A percentile compares a stretch with the other conserved stretches of the same genome.
Evolutionary conservation across 2,329 filamentous ascomycete genomes (phyloP).

Genomic region (Falciphora oryzae): DNA sequence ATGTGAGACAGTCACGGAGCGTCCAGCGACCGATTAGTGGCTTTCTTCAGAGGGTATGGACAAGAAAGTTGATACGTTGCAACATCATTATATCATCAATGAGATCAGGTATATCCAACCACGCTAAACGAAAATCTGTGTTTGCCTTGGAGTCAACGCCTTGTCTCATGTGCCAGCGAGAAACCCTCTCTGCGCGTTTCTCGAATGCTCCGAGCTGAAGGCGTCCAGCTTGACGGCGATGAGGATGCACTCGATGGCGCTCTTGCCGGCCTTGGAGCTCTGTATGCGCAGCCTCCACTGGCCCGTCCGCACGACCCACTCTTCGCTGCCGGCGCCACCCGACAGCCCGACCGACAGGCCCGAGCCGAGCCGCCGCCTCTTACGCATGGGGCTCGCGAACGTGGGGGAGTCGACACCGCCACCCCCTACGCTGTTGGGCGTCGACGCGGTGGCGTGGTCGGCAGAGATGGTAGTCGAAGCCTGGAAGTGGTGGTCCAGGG

Average conservation of each 20-base stretch:
- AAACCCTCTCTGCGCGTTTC: slow-evolving; percentile 63
- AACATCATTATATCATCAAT: not conserved
- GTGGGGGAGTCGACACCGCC: slow-evolving; percentile 14
- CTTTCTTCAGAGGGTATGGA: too few species aligned
- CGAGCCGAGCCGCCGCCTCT: slow-evolving; percentile 38
- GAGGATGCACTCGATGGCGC: slow-evolving; percentile 63
- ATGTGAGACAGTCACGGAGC: too few species aligned
- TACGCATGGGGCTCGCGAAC: slow-evolving; percentile 28
- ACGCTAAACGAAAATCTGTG: not conserved
- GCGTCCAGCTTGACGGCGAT: slow-evolving; percentile 73
- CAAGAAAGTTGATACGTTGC: too few species aligned
- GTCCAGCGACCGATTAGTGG: too few species aligned
- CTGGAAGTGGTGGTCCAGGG: slow-evolving; percentile 8
- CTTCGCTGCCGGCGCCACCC: slow-evolving; percentile 26
- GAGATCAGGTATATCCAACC: not conserved
- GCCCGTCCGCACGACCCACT: slow-evolving; percentile 61
- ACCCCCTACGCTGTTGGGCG: slow-evolving; percentile 26
- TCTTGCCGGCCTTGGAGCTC: slow-evolving; percentile 40
- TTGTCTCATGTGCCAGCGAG: slow-evolving; percentile 31
- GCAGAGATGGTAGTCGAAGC: slow-evolving; percentile 18
- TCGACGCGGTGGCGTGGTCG: slow-evolving; percentile 21
- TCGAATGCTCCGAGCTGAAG: slow-evolving; percentile 55
- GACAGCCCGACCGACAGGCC: slow-evolving; percentile 6
- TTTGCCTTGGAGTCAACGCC: not conserved
- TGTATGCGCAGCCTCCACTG: slow-evolving; percentile 70